phyloP scores from a whole-genome alignment of 768 basidiomycete species.

The Steccherinum ochraceum region DNA sequence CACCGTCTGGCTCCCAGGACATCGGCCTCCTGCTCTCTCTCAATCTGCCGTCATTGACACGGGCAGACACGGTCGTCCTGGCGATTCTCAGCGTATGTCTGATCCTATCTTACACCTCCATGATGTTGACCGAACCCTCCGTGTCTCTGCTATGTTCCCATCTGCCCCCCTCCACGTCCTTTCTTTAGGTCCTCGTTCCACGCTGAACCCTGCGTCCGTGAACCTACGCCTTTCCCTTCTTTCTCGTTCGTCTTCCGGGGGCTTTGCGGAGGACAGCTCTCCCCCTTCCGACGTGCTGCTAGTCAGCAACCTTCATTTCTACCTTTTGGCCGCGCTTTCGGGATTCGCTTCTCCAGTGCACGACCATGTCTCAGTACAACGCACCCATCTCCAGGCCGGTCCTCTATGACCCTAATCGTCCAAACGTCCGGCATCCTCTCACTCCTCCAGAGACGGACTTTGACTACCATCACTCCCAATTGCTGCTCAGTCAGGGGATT shows the following conservation, averaged over 20 bases:
- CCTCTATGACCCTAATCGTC: slow-evolving; percentile 36
- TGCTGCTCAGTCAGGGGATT: slow-evolving; percentile 1
- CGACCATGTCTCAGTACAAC: slow-evolving; percentile 17
- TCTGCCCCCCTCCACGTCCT: neutral
- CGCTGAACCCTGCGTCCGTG: neutral
- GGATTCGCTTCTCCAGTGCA: slow-evolving; percentile 9
- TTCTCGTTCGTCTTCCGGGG: neutral
- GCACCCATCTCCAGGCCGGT: slow-evolving; percentile 19
- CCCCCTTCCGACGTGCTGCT: slow-evolving; percentile 10
- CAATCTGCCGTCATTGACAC: neutral
- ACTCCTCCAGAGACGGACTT: slow-evolving; percentile 30
- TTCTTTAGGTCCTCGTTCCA: neutral
- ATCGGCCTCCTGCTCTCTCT: neutral
- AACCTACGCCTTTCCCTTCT: neutral
- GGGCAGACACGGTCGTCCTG: slow-evolving; percentile 23
- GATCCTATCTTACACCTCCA: neutral
- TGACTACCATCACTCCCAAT: slow-evolving; percentile 12
- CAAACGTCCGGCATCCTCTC: slow-evolving; percentile 21
- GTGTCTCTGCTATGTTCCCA: slow-evolving; percentile 1
- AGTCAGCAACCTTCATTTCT: slow-evolving; percentile 14
- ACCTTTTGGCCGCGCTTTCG: slow-evolving; percentile 40
- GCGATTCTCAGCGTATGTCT: slow-evolving; percentile 20
- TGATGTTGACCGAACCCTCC: neutral
- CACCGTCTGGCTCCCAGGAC: neutral
- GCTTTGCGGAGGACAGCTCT: neutral